Evolutionary conservation across 2,329 filamentous ascomycete species (phyloP).

Genomic region (Teratosphaeria viscida): DNA sequence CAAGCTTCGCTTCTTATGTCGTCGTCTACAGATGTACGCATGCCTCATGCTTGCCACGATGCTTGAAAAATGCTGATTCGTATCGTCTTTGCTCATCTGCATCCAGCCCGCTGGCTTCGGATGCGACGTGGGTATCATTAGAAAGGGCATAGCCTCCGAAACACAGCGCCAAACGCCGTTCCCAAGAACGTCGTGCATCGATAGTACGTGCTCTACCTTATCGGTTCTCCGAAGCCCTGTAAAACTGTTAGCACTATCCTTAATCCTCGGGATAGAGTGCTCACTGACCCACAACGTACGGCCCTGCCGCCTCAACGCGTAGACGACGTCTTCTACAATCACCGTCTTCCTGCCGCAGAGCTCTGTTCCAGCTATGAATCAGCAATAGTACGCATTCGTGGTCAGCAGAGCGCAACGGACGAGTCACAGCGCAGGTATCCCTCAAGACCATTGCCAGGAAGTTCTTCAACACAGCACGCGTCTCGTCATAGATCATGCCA

Average conservation of each 20-base stretch:
- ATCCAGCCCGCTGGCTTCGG: neutral
- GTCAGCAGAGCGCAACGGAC: neutral
- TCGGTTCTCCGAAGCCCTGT: conserved; percentile 3
- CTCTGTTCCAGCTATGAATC: conserved; percentile 30
- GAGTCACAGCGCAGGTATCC: conserved; percentile 18
- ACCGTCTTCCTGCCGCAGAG: conserved; percentile 51
- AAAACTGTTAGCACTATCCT: neutral
- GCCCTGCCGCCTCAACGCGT: conserved; percentile 37
- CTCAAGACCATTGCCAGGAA: conserved; percentile 32
- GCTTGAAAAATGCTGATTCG: neutral
- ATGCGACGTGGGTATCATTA: neutral
- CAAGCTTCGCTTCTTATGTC: neutral
- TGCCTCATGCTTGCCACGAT: neutral
- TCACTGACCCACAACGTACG: conserved; percentile 9
- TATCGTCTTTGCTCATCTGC: neutral
- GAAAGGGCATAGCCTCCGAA: neutral
- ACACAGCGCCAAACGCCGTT: neutral
- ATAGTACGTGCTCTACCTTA: neutral
- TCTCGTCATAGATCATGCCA: conserved; percentile 51
- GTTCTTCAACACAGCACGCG: conserved; percentile 43
- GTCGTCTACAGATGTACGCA: neutral
- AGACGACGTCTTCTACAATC: conserved; percentile 52
- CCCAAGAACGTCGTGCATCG: neutral
- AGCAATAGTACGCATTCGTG: neutral
- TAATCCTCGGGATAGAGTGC: neutral